phyloP scores from a whole-genome alignment of 805 yeast genomes.

The Brettanomyces bruxellensis region DNA sequence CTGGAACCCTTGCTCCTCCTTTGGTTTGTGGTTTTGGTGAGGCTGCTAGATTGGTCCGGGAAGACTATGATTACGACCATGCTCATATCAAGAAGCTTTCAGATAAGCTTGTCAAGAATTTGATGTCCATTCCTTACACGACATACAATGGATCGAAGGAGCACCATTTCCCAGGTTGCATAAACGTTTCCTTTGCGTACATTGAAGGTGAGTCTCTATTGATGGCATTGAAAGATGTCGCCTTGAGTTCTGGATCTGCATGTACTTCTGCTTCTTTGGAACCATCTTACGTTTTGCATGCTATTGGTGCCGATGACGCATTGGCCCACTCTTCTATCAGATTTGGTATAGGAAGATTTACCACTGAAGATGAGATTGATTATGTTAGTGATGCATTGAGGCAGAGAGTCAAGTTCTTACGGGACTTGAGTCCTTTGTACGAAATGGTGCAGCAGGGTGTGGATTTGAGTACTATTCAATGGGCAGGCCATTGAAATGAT shows the following conservation, averaged over 20 bases:
- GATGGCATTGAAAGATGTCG: conserved; percentile 97
- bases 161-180: conserved; percentile 85
- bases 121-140: conserved; percentile 79
- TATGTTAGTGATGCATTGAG: conserved; percentile 84
- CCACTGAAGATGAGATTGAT: conserved; percentile 93
- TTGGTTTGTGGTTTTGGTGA: conserved; percentile 94
- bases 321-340: conserved; percentile 97
- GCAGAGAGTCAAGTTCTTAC: conserved; percentile 82
- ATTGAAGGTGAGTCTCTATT: conserved; percentile 95
- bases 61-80: conserved; percentile 68
- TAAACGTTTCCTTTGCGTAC: conserved; percentile 92
- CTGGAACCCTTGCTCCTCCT: conserved; percentile 97
- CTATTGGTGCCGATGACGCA: conserved; percentile 96
- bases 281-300: conserved; percentile 94
- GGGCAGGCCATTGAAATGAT: conserved; percentile 79
- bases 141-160: conserved; percentile 77
- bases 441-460: conserved; percentile 99
- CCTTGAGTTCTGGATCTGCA: conserved; percentile 93
- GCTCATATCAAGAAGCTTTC: conserved; percentile 66
- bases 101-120: conserved; percentile 58
- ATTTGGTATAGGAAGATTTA: conserved; percentile 94
- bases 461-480: conserved; percentile 85
- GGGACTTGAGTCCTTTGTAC: conserved; percentile 94
- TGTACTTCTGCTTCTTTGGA: conserved; percentile 98
- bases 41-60: conserved; percentile 77